Evolutionary conservation across 371 early-diverging fungal genomes (phyloP).

Genomic region (Batrachochytrium dendrobatidis): DNA sequence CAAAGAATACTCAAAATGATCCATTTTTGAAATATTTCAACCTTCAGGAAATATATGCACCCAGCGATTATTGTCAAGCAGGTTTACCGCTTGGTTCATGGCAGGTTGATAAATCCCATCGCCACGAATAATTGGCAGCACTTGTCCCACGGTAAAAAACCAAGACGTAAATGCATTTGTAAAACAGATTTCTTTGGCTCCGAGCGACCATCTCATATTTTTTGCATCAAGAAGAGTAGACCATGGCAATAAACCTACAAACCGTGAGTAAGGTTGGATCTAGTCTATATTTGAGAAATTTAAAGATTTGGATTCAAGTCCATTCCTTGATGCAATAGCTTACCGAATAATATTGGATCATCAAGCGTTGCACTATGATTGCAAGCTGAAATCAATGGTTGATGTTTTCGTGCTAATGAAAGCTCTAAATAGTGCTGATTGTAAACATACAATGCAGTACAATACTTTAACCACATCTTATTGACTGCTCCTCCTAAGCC

Average conservation of each 20-base stretch:
- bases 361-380: conserved; percentile 61
- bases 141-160: conserved; percentile 73
- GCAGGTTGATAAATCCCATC: conserved; percentile 79
- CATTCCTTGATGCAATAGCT: conserved; percentile 17
- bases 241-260: conserved; percentile 17
- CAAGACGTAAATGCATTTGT: conserved; percentile 48
- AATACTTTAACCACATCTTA: conserved; percentile 49
- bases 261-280: neutral
- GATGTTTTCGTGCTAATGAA: conserved; percentile 40
- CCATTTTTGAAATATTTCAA: neutral
- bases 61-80: conserved; percentile 55
- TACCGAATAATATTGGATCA: conserved; percentile 65
- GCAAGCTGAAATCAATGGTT: conserved; percentile 34
- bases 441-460: conserved; percentile 43
- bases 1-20: neutral
- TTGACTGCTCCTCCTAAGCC: conserved; percentile 21
- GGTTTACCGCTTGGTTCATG: conserved; percentile 63
- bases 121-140: conserved; percentile 76
- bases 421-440: conserved; percentile 53
- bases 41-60: conserved; percentile 82
- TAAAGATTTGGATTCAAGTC: conserved; percentile 1
- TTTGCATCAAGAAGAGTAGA: conserved; percentile 34
- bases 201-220: conserved; percentile 71
- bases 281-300: neutral
- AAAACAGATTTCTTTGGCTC: conserved; percentile 80